phyloP scores from a whole-genome alignment of 495 filamentous ascomycete genomes.

The Geopyxis carbonaria region DNA sequence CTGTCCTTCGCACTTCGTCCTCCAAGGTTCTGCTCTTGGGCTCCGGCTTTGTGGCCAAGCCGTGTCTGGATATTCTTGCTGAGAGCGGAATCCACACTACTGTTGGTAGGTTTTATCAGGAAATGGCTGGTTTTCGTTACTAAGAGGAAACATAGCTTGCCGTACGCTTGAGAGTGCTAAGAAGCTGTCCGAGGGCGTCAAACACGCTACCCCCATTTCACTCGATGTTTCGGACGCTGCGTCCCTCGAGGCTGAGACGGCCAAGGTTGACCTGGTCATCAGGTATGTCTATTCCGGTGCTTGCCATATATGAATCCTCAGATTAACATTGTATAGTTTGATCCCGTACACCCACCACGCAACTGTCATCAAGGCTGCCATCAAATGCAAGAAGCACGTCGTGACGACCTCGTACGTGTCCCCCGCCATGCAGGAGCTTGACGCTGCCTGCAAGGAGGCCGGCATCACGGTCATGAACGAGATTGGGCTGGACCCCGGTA shows the following conservation, averaged over 20 bases:
- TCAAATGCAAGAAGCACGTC: constrained; percentile 82
- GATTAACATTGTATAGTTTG: constrained; percentile 29
- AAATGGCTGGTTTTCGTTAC: constrained; percentile 1
- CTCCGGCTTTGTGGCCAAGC: constrained; percentile 65
- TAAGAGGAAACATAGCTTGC: constrained; percentile 54
- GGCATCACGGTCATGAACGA: constrained; percentile 98
- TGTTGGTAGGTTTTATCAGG: constrained; percentile 43
- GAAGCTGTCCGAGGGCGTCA: constrained; percentile 53
- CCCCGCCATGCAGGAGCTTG: constrained; percentile 79
- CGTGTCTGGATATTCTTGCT: constrained; percentile 60
- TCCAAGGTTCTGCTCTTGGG: constrained; percentile 49
- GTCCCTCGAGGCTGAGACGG: constrained; percentile 62
- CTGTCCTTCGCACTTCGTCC: constrained; percentile 1
- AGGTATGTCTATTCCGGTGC: constrained; percentile 18
- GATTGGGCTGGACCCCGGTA: constrained; percentile 57
- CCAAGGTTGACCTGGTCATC: constrained; percentile 63
- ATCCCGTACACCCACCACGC: constrained; percentile 93
- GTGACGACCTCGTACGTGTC: constrained; percentile 94
- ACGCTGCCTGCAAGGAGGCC: constrained; percentile 66
- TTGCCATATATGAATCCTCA: not conserved
- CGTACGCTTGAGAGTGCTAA: constrained; percentile 62
- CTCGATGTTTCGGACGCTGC: constrained; percentile 61
- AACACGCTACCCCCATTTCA: constrained; percentile 53
- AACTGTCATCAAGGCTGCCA: constrained; percentile 81
- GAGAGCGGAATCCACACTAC: constrained; percentile 62